A percentile compares a stretch with the other conserved stretches of the same genome.
phyloP scores from a whole-genome alignment of 257 asterid genomes.

The Haberlea rhodopensis region DNA sequence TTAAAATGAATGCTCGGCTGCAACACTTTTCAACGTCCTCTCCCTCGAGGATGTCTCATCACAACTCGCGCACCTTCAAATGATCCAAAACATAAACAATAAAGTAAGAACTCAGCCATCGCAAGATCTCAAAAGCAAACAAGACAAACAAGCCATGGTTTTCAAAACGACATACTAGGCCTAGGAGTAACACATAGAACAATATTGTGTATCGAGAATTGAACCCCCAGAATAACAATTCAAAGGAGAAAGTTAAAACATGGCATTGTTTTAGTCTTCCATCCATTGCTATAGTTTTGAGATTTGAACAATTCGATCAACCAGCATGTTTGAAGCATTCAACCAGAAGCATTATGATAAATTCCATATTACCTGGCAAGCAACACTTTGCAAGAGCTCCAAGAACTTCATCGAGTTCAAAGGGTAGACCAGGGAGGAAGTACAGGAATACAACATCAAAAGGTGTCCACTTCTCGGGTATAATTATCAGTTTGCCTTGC shows the following conservation, averaged over 20 bases:
- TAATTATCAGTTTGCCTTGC: slow-evolving; percentile 75
- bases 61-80: slow-evolving; percentile 74
- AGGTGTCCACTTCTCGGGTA: slow-evolving; percentile 70
- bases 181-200: background rate
- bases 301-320: background rate
- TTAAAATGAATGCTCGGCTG: too few relatives aligned
- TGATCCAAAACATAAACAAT: background rate
- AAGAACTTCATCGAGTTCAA: slow-evolving; percentile 55
- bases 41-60: slow-evolving; percentile 82
- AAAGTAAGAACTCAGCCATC: background rate
- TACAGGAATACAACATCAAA: slow-evolving; percentile 74
- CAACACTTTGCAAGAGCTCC: slow-evolving; percentile 59
- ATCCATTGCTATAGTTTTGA: background rate
- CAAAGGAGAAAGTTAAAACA: background rate
- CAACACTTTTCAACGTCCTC: slow-evolving; percentile 36
- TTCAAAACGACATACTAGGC: background rate
- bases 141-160: background rate
- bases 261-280: background rate
- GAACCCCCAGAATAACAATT: background rate
- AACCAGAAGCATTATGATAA: background rate
- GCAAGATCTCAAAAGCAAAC: background rate
- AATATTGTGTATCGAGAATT: too few relatives aligned
- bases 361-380: slow-evolving; percentile 54
- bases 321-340: background rate
- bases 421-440: slow-evolving; percentile 81